These are phyloP conservation scores for Malus hybrid DNA, from an alignment of 331 rosid genomes.

Conservation along the genomic window DNA sequence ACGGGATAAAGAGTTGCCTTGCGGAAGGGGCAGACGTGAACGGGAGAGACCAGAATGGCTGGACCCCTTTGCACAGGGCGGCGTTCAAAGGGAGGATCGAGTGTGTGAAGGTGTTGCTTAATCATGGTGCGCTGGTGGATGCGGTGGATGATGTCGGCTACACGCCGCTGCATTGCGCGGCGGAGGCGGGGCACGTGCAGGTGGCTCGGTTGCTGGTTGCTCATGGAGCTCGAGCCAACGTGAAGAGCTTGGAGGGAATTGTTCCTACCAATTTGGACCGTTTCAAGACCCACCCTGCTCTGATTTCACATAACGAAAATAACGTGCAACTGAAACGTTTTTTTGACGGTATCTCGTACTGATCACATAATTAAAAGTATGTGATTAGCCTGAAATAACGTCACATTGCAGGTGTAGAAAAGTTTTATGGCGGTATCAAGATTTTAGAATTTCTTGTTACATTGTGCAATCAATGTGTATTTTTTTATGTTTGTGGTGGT, in stretches of 20 bases:
- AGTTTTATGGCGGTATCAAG: background rate
- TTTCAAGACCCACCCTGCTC: conserved; percentile 30
- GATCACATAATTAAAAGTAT: background rate
- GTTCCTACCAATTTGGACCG: conserved; percentile 12
- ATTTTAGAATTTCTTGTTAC: background rate
- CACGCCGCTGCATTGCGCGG: conserved; percentile 67
- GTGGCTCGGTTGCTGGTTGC: conserved; percentile 46
- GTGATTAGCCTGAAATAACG: background rate
- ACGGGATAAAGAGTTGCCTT: conserved; percentile 43
- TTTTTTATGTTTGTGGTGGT: background rate
- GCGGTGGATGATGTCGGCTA: conserved; percentile 51
- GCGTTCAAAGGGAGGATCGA: conserved; percentile 71
- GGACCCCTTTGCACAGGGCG: conserved; percentile 86
- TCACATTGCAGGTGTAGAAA: background rate
- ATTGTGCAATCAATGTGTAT: background rate
- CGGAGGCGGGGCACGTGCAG: conserved; percentile 61
- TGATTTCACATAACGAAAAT: background rate
- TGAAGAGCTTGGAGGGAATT: conserved; percentile 23
- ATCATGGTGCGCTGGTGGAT: conserved; percentile 61
- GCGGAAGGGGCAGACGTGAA: conserved; percentile 54
- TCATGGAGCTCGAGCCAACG: conserved; percentile 37
- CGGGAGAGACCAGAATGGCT: conserved; percentile 71
- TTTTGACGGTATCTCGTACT: no score
- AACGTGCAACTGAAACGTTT: background rate
- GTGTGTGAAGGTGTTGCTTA: conserved; percentile 52